Base-by-base conservation (phyloP, 2,329 filamentous ascomycete genomes). In the Rhynchosporium agropyri region DNA sequence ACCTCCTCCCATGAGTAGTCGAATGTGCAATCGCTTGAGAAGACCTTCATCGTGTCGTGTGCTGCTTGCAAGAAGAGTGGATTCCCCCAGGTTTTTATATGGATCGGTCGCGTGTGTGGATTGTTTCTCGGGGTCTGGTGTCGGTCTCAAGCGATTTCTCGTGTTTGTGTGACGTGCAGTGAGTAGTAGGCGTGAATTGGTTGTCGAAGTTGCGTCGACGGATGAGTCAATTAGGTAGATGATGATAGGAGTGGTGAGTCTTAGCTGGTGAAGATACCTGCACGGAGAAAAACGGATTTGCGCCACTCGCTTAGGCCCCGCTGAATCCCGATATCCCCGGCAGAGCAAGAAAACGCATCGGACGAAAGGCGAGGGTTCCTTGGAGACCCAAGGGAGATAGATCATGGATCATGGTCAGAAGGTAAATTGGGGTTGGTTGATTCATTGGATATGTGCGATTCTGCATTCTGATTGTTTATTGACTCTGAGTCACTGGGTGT, bases 1-100 rank as follows among this genome's bases (percentile, higher is more conserved):
- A 99, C 95, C 78, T 98, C 94, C 74, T 97, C 92, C 95, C 95
- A 99, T 51, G 94, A 96, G 83, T 99, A 99, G 80, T 97, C 85
- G 80, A 96, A 99, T 65, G 92, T 92, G 78, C 92, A 91, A 45
- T 83, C 82, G 74, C 92, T 96, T 71, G 91, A 91, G 75, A 98
- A 98, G 79, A 98, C 91, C 84, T 96, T 97, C 95, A 99, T 98
- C 58, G 64, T 67, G 67, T 70, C 68, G 71, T 70, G 71, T 70
- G 68, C 60, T 64, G 26, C 36, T 45, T 67, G 66, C 67, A 67
- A 66, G 62, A 67, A 61, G 68, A 55, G 54, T 57, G 40, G 42
- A 55, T 50, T 53, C 29, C 43, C 50, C 33, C 33, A 48, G 31
- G 31, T 43, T 51, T 58, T 58, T 49, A 43, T 49, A 53, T 49